Conservation (phyloP, 768 basidiomycete genomes). For the Pulveroboletus sp. region DNA sequence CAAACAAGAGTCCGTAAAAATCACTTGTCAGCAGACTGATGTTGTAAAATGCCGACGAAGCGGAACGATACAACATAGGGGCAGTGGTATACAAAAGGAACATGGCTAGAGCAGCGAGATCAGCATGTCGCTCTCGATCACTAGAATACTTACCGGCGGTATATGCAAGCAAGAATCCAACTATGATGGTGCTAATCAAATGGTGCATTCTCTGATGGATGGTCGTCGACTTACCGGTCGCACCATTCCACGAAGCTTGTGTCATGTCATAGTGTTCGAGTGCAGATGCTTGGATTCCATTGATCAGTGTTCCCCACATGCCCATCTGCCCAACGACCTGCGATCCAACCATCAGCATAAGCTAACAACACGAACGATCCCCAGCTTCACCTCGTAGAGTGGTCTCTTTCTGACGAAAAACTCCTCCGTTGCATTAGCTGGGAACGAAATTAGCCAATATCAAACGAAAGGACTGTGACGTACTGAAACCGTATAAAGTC, state of each 20-base stretch:
- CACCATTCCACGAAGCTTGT: constrained; percentile 68
- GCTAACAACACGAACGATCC: neutral
- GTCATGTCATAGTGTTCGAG: constrained; percentile 71
- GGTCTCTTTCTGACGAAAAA: constrained; percentile 79
- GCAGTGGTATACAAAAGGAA: constrained; percentile 82
- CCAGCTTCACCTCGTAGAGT: constrained; percentile 60
- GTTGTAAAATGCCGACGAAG: constrained; percentile 85
- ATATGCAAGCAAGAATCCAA: constrained; percentile 52
- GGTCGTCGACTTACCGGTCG: constrained; percentile 55
- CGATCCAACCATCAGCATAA: neutral
- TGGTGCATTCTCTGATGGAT: constrained; percentile 11
- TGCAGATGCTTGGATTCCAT: constrained; percentile 71
- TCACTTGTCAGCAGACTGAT: constrained; percentile 84
- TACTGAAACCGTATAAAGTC: constrained; percentile 83
- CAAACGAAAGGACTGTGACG: constrained; percentile 26
- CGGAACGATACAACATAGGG: constrained; percentile 80
- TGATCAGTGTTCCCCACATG: constrained; percentile 80
- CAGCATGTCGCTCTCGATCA: neutral
- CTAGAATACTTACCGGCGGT: constrained; percentile 34
- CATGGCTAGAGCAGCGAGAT: constrained; percentile 53
- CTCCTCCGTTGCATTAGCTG: constrained; percentile 88
- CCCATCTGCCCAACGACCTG: constrained; percentile 83
- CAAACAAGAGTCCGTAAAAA: constrained; percentile 85
- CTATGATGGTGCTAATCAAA: constrained; percentile 27
- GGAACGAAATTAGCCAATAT: neutral